Percentiles rank a stretch among this genome's conserved stretches.
Conservation (phyloP, 1,284 basidiomycete species). For the Irpex sp. region DNA sequence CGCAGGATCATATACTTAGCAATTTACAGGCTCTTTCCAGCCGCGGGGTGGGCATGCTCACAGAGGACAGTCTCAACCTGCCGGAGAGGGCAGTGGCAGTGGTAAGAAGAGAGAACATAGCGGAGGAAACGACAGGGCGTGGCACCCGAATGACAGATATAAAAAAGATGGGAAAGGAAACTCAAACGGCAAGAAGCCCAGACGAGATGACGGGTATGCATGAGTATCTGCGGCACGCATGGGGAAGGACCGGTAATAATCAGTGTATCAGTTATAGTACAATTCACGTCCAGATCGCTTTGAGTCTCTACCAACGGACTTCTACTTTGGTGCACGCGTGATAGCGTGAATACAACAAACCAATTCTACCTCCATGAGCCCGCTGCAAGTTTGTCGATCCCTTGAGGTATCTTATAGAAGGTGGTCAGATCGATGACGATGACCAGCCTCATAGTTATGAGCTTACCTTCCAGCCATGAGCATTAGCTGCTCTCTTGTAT, state of each 20-base stretch:
- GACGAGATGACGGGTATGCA: neutral
- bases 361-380: neutral
- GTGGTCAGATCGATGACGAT: neutral
- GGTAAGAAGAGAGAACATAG: neutral
- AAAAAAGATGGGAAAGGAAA: neutral
- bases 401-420: neutral
- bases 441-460: neutral
- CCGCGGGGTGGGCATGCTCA: neutral
- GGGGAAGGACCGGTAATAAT: no score
- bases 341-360: neutral
- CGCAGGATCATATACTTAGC: neutral
- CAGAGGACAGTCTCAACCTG: neutral
- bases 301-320: no score
- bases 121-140: neutral
- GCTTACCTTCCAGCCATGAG: slow-evolving; percentile 56
- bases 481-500: slow-evolving; percentile 51
- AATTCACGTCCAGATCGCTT: no score
- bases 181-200: neutral
- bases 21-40: neutral
- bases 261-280: no score
- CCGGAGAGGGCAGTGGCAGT: neutral
- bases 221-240: neutral
- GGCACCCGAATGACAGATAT: neutral
- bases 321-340: no score
- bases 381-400: neutral